Percentiles rank a stretch among this genome's conserved stretches.
Evolutionary conservation across 306 rosid genomes (phyloP).

Genomic region (Trifolium subterraneum): DNA sequence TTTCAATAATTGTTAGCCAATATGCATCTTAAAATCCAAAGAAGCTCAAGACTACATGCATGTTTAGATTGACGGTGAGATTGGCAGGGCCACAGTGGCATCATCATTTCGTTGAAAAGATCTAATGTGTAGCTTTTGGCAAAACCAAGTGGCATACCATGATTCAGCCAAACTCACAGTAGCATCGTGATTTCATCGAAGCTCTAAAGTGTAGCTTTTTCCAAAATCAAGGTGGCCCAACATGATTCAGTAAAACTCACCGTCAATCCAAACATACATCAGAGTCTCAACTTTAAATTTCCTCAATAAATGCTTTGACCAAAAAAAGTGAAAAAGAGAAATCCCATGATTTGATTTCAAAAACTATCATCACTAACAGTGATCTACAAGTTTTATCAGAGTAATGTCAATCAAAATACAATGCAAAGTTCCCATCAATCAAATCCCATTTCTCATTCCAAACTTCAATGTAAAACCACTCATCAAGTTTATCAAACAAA

Average conservation of each 20-base stretch:
- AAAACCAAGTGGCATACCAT: not conserved
- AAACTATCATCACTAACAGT: not conserved
- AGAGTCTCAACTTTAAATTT: not conserved
- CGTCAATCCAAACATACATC: not conserved
- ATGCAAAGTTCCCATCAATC: not conserved
- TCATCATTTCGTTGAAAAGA: no score
- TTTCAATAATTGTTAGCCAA: not conserved
- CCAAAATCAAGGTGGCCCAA: not conserved
- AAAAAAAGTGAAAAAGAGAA: not conserved
- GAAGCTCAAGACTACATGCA: not conserved
- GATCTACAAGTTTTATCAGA: conserved; percentile 41
- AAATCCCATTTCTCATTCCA: conserved; percentile 10
- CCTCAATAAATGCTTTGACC: not conserved
- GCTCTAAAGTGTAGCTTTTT: not conserved
- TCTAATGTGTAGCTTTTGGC: not conserved
- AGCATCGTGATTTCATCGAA: not conserved
- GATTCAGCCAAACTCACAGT: not conserved
- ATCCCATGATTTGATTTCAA: conserved; percentile 7
- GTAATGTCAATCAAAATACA: no score
- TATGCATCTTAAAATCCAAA: not conserved
- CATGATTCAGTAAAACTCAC: not conserved
- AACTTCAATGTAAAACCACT: not conserved
- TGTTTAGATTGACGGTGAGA: not conserved
- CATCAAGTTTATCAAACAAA: not conserved
- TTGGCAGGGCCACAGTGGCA: not conserved